These are phyloP conservation scores for Fistulifera pelliculosa DNA, from an alignment of 108 stramenopile species.

Conservation along the genomic window DNA sequence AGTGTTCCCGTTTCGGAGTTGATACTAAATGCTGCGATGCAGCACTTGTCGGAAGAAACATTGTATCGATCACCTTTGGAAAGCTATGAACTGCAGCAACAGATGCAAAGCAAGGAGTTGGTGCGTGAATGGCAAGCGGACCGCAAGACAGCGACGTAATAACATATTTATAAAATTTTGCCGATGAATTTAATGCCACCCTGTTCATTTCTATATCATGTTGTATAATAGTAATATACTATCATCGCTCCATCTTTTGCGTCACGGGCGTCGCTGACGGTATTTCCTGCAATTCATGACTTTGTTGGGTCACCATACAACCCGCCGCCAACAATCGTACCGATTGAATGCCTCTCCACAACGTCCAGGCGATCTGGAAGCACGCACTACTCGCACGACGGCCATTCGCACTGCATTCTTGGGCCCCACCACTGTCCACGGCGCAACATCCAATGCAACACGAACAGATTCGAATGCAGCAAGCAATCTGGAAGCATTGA, in stretches of 20 bases:
- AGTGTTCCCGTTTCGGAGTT: slow-evolving; percentile 69
- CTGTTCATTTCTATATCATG: no score
- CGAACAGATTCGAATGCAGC: slow-evolving; percentile 19
- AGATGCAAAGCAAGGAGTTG: slow-evolving; percentile 24
- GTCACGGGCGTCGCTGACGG: background rate
- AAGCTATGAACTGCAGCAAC: slow-evolving; percentile 50
- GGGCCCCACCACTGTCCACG: slow-evolving; percentile 37
- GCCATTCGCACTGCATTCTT: slow-evolving; percentile 44
- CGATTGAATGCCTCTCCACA: slow-evolving; percentile 43
- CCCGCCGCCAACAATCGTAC: slow-evolving; percentile 40
- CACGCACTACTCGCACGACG: slow-evolving; percentile 40
- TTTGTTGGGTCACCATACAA: slow-evolving; percentile 49
- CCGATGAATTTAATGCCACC: slow-evolving; percentile 4
- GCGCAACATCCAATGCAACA: slow-evolving; percentile 42
- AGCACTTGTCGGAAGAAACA: slow-evolving; percentile 63
- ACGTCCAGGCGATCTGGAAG: slow-evolving; percentile 32
- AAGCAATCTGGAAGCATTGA: slow-evolving; percentile 20
- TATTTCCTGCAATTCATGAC: slow-evolving; percentile 27
- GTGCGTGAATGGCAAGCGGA: slow-evolving; percentile 36
- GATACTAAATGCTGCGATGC: slow-evolving; percentile 56
- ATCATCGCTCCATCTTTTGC: no score
- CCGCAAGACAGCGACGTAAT: slow-evolving; percentile 4
- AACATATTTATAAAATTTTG: no score
- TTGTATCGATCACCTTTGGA: slow-evolving; percentile 62
- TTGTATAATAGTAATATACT: no score